Conservation (phyloP, 2,329 filamentous ascomycete species). For the Huntiella savannae region DNA sequence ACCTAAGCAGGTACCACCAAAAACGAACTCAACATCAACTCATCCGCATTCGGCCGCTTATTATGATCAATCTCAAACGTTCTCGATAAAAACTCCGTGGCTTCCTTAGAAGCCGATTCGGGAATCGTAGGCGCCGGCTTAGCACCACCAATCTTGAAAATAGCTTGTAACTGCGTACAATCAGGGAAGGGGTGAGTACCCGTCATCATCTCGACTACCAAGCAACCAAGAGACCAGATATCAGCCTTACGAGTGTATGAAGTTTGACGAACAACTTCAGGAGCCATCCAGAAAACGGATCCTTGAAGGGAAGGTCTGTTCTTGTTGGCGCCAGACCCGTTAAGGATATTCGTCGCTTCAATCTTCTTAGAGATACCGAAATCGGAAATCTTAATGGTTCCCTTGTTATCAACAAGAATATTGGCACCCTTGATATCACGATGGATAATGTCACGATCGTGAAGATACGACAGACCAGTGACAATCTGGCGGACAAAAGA, state of each 20-base stretch:
- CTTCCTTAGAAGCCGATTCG: slow-evolving; percentile 68
- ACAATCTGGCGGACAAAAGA: slow-evolving; percentile 96
- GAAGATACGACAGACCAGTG: slow-evolving; percentile 78
- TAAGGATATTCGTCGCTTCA: slow-evolving; percentile 72
- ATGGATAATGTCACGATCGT: slow-evolving; percentile 90
- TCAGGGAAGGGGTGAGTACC: slow-evolving; percentile 91
- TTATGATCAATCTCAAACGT: slow-evolving; percentile 96
- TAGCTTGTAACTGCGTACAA: slow-evolving; percentile 90
- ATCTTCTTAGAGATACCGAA: slow-evolving; percentile 98
- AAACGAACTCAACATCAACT: slow-evolving; percentile 70
- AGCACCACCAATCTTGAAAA: slow-evolving; percentile 91
- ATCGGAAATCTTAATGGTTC: slow-evolving; percentile 96
- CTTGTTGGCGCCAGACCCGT: slow-evolving; percentile 45
- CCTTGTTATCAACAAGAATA: slow-evolving; percentile 96
- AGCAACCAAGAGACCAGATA: slow-evolving; percentile 92
- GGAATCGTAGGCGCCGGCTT: slow-evolving; percentile 78
- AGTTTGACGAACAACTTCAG: slow-evolving; percentile 93
- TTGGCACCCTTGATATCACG: slow-evolving; percentile 98
- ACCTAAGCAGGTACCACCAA: slow-evolving; percentile 42
- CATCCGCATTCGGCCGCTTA: slow-evolving; percentile 76
- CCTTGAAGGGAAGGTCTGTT: slow-evolving; percentile 71
- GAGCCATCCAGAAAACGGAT: slow-evolving; percentile 99
- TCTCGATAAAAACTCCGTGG: slow-evolving; percentile 61
- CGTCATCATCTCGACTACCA: slow-evolving; percentile 99
- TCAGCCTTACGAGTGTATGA: slow-evolving; percentile 96